Evolutionary conservation across 257 asterid genomes (phyloP), one percentile per base, ranked within the genome.

Genomic region (Petrea volubilis): DNA sequence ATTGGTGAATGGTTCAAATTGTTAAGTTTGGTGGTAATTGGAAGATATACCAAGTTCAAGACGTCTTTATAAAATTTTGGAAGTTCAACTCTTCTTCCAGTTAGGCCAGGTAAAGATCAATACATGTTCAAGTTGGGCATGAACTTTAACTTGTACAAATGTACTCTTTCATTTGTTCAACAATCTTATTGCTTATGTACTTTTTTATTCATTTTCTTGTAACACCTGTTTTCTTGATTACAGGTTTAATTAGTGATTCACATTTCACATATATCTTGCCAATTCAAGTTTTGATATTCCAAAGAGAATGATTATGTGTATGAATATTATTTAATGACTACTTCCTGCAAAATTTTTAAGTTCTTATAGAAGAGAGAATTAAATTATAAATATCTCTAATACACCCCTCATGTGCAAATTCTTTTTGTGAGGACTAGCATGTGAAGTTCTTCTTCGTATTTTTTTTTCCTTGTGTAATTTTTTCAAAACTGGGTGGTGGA

Each of bases 1-100:
- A 21, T 29, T 25, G 49, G 78, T 43, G 55, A 15, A 73, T 53
- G 59, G 59, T 65, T 43, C 53, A 66, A 43, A 20, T 56, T 57
- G 4, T 74, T 2, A 27, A 43, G 7, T 56, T 50, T 36, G 63
- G 57, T 27, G 58, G 72, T 64, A 44, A 27, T 46, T 27, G 34
- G 31, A 44, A 56, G 67, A 52, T 44, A 46, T 73, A 38, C 41
- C 49, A 51, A 46, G 13, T 67, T 47, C 21, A 4, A 17, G 64
- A 36, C 40, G 38, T 13, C 17, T 44, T 44, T 41, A 46, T 44
- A 20, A 41, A 4, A 13, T 53, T 34, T 55, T 73, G 72, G 66
- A 38, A 38, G 71, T 66, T 40, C 66, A 1, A 40, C 38, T 6
- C 40, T 63, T 63, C 49, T 58, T 27, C 25, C 44, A 51, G 9